phyloP scores from a whole-genome alignment of 805 yeast genomes.

The Clavispora phyllophila region DNA sequence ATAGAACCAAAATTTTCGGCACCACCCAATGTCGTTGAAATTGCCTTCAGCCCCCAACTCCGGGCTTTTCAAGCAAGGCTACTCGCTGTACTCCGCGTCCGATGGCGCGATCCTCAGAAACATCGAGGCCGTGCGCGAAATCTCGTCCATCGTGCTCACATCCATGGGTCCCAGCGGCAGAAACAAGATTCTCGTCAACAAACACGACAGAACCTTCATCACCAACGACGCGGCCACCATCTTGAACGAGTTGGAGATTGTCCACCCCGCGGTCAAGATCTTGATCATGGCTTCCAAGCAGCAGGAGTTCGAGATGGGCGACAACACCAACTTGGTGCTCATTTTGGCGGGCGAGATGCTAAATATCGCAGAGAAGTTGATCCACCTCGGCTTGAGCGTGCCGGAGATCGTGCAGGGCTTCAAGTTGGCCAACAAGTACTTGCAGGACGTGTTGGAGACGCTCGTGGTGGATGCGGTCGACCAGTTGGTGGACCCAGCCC shows the following conservation, averaged over 20 bases:
- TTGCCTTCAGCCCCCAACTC: slow-evolving; percentile 90
- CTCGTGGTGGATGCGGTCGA: slow-evolving; percentile 58
- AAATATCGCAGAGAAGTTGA: slow-evolving; percentile 77
- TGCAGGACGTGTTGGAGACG: slow-evolving; percentile 61
- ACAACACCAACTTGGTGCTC: slow-evolving; percentile 86
- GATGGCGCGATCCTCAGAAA: slow-evolving; percentile 95
- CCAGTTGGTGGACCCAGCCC: slow-evolving; percentile 48
- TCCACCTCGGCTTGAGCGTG: slow-evolving; percentile 81
- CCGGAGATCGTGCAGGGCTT: slow-evolving; percentile 92
- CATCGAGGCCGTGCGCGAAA: slow-evolving; percentile 91
- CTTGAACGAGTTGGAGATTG: slow-evolving; percentile 85
- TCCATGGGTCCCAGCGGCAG: slow-evolving; percentile 98
- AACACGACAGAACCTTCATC: slow-evolving; percentile 77
- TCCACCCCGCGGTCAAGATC: slow-evolving; percentile 95
- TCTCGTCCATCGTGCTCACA: slow-evolving; percentile 84
- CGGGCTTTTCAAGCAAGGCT: slow-evolving; percentile 93
- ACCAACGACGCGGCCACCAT: slow-evolving; percentile 99
- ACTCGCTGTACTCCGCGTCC: slow-evolving; percentile 76
- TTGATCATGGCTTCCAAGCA: slow-evolving; percentile 95
- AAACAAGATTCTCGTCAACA: slow-evolving; percentile 90
- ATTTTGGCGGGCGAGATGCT: slow-evolving; percentile 90
- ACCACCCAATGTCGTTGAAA: slow-evolving; percentile 69
- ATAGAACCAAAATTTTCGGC: neutral
- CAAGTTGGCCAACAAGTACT: slow-evolving; percentile 77
- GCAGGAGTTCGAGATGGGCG: slow-evolving; percentile 97